Percentiles rank a stretch among this genome's conserved stretches.
phyloP scores from a whole-genome alignment of 2,329 filamentous ascomycete species.

The Ilyonectria robusta region DNA sequence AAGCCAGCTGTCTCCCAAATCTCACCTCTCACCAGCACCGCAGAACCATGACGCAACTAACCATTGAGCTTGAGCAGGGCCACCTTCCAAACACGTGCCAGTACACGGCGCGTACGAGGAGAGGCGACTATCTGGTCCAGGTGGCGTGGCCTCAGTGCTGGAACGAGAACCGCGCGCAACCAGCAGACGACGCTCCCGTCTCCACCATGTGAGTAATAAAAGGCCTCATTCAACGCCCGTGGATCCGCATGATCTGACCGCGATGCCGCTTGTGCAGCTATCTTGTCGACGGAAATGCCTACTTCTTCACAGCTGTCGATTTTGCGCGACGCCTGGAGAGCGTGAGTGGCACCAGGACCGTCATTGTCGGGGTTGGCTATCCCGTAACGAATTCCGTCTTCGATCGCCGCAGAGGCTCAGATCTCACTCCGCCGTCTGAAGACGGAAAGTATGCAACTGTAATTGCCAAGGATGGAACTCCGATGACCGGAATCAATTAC shows the following conservation, averaged over 20 bases:
- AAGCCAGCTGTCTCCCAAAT: background rate
- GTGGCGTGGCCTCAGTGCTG: constrained; percentile 49
- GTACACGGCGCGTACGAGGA: constrained; percentile 42
- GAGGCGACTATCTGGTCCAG: constrained; percentile 51
- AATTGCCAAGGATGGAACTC: constrained; percentile 38
- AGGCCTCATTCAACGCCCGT: constrained; percentile 8
- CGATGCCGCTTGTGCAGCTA: constrained; percentile 43
- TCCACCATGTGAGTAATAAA: constrained; percentile 47
- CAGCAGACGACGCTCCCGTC: constrained; percentile 31
- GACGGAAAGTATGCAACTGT: constrained; percentile 39
- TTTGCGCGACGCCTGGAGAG: constrained; percentile 45
- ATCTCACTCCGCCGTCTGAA: constrained; percentile 48
- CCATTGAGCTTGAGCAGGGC: constrained; percentile 34
- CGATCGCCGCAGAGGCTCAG: constrained; percentile 45
- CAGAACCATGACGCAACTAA: constrained; percentile 31
- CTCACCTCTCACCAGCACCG: constrained; percentile 9
- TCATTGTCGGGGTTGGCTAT: constrained; percentile 53
- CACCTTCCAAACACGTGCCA: constrained; percentile 48
- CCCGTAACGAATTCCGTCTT: constrained; percentile 47
- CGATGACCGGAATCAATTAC: constrained; percentile 37
- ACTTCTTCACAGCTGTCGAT: constrained; percentile 52
- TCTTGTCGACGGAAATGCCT: constrained; percentile 53
- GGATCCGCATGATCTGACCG: background rate
- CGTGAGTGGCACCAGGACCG: constrained; percentile 40
- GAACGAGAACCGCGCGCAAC: constrained; percentile 38